Evolutionary conservation across 2,329 filamentous ascomycete species (phyloP), one percentile per base, ranked within the genome.

Genomic region (Claviceps sp.): DNA sequence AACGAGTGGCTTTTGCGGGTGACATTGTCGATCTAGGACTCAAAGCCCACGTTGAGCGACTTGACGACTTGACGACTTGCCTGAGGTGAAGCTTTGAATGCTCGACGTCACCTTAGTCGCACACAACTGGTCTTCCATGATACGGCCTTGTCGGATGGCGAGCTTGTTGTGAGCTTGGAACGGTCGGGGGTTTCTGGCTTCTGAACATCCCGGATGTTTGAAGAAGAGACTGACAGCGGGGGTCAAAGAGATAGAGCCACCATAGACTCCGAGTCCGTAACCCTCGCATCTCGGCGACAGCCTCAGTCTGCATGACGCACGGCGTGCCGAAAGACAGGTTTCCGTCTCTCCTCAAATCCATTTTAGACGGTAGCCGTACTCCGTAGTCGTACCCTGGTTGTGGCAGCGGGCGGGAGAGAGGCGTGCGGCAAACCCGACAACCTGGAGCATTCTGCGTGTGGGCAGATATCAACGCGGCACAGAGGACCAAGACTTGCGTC

Each of bases 391-490:
- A 55, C 51, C 54, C 57, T 47, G 55, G 53, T 52, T 48, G 50
- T 44, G 38, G 11, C 42, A 48, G 48, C 30, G 51, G 49, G 41
- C 49, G 38, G 50, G 55, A 52, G 48, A 47, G 55, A 50, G 48
- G 51, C 43, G 49, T 48, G 50, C 56, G 55, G 55, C 54, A 62
- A 64, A 64, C 62, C 63, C 60, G 56, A 62, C 57, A 54, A 54
- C 55, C 55, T 60, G 60, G 61, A 57, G 58, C 60, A 59, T 58
- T 55, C 48, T 46, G 30, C 30, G 30, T 34, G 30, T 47, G 53
- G 48, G 52, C 52, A 53, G 42, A 51, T 49, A 52, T 42, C n/a
- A 14, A 47, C 53, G 50, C 22, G 52, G 49, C 54, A 45, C 40
- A 20, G 20, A 24, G 11, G 11, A 43, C 47, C 20, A 34, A 26